These are phyloP conservation scores for Colletotrichum falcatum DNA, from an alignment of 2,329 filamentous ascomycete genomes.

Conservation along the genomic window DNA sequence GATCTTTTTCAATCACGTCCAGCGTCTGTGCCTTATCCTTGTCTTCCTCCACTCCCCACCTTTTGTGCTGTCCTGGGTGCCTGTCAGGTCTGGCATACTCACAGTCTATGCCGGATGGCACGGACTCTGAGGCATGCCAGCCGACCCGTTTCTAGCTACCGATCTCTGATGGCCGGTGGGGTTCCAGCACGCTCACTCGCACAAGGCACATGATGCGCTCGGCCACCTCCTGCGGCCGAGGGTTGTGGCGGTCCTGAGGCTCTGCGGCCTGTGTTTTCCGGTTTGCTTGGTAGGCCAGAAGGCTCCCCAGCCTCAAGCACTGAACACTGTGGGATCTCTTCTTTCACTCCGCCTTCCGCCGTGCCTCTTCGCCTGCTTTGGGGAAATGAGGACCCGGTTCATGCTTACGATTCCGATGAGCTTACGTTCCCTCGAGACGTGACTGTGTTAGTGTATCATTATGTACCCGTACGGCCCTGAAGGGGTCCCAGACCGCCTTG, in stretches of 20 bases:
- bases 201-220: not conserved
- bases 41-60: not conserved
- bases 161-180: not conserved
- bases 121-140: conserved; percentile 6
- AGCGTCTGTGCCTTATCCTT: conserved; percentile 5
- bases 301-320: conserved; percentile 13
- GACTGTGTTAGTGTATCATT: not conserved
- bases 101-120: conserved; percentile 10
- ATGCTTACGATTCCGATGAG: conserved; percentile 8
- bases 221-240: not conserved
- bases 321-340: not conserved
- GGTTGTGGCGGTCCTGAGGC: too few relatives aligned
- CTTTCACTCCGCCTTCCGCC: not conserved
- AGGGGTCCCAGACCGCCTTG: not conserved
- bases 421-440: not conserved
- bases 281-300: conserved; percentile 16
- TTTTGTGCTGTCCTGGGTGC: too few relatives aligned
- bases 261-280: not conserved
- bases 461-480: not conserved
- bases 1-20: not conserved
- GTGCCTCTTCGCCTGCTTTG: not conserved
- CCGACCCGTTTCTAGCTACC: conserved; percentile 23
- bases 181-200: not conserved
- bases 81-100: not conserved
- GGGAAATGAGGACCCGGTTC: conserved; percentile 6